Evolutionary conservation across 2,329 filamentous ascomycete species (phyloP), one percentile per base, ranked within the genome.

Genomic region (Aspergillus chevalieri): DNA sequence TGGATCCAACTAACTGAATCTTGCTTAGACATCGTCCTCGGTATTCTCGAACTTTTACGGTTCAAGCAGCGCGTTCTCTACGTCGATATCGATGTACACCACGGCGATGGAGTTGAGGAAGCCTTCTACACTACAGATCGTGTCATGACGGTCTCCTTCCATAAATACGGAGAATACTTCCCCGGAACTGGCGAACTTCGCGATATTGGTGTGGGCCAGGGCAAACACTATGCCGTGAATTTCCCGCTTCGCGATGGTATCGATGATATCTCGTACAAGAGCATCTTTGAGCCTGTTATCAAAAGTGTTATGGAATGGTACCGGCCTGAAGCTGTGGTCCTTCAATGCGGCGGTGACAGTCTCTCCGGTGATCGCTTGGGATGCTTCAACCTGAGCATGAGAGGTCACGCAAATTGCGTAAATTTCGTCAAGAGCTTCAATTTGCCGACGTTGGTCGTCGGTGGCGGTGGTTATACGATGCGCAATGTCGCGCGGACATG

Each of bases 81-180:
- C 65, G 80, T 85, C 53, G 82, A 85, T 60, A 84, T 85, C 53
- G 82, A 85, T 63, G 82, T 85, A 15, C 82, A 85, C 63, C 82
- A 85, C 56, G 82, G 82, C 34, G 82, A 85, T 61, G 83, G 83
- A 56, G 83, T 86, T 36, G 83, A 86, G 66, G 83, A 86, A 66
- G 83, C 83, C 4, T 86, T 86, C 62, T 86, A 86, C 66, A 84
- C 82, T 1, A 86, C 82, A 42, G 83, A 86, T 62, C 80, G 83
- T 49, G 83, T 86, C 61, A 86, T 86, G 83, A 86, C 83, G 3
- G 78, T 81, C 43, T 86, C 83, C 3, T 86, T 86, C 69, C 83
- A 86, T 74, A 86, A 86, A 60, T 86, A 86, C 61, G 83, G 83
- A 59, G 83, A 86, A 64, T 86, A 86, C 67, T 86, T 86, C 66